Evolutionary conservation across 2,329 filamentous ascomycete species (phyloP).

Genomic region (Paecilomyces sp.): DNA sequence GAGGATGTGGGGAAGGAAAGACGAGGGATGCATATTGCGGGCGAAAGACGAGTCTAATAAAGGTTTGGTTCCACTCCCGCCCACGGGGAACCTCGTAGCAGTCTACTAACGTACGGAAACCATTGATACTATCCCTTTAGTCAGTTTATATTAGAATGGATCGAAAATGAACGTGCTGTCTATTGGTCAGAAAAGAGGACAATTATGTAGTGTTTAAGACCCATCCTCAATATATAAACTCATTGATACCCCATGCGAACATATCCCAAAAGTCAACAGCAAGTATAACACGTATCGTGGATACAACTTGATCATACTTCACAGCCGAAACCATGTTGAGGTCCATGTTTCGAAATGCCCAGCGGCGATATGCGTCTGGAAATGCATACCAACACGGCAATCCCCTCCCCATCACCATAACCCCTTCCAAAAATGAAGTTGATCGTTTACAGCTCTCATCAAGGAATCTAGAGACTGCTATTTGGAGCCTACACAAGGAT

Average conservation of each 20-base stretch:
- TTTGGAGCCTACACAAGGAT: constrained; percentile 45
- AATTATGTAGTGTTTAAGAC: not conserved
- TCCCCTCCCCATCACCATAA: constrained; percentile 21
- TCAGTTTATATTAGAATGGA: not conserved
- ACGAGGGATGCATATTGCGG: not conserved
- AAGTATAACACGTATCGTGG: not conserved
- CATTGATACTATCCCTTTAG: not conserved
- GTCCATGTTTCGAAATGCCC: not conserved
- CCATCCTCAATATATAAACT: not conserved
- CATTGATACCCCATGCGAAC: not conserved
- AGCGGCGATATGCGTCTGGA: not conserved
- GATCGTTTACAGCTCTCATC: constrained; percentile 31
- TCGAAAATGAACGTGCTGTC: not conserved
- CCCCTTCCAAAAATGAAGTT: constrained; percentile 38
- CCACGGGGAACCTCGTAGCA: not conserved
- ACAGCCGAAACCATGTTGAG: not conserved
- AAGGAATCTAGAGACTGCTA: constrained; percentile 50
- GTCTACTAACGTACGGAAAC: not conserved
- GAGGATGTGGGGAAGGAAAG: not conserved
- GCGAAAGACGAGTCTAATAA: not conserved
- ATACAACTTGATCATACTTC: not conserved
- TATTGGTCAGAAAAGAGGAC: not conserved
- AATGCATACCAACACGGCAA: not conserved
- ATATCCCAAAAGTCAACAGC: not conserved
- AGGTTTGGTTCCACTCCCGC: not conserved